Conservation (phyloP, 495 filamentous ascomycete species). For the Ramalina intermedia region DNA sequence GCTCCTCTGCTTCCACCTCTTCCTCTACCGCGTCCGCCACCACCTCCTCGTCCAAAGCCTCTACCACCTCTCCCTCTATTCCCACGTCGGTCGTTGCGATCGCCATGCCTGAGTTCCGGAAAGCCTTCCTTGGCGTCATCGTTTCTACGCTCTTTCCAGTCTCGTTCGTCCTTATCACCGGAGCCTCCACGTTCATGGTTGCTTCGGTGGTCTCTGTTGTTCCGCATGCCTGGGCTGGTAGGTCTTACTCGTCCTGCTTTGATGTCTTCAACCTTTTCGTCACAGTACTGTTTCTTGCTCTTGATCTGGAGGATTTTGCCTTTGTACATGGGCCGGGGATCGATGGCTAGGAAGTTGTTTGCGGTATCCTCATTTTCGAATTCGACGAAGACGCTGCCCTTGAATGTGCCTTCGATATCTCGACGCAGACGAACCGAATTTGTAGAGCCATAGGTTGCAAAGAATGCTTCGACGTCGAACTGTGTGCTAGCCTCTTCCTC, state of each 20-base stretch:
- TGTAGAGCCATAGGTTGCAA: conserved; percentile 62
- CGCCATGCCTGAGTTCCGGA: conserved; percentile 15
- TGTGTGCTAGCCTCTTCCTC: conserved; percentile 64
- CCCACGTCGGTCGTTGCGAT: conserved; percentile 12
- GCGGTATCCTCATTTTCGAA: conserved; percentile 62
- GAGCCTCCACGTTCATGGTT: conserved; percentile 5
- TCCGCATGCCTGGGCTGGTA: conserved; percentile 23
- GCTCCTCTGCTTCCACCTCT: conserved; percentile 12
- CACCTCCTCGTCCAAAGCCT: conserved; percentile 24
- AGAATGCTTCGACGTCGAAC: conserved; percentile 85
- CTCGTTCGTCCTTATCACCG: conserved; percentile 32
- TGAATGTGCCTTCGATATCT: conserved; percentile 53
- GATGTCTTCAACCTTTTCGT: conserved; percentile 64
- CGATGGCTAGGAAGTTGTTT: conserved; percentile 59
- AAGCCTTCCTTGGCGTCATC: conserved; percentile 53
- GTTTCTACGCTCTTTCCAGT: conserved; percentile 55
- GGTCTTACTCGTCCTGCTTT: conserved; percentile 53
- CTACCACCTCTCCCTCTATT: conserved; percentile 19
- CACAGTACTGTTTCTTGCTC: conserved; percentile 76
- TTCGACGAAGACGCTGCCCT: conserved; percentile 90
- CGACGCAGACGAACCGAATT: conserved; percentile 83
- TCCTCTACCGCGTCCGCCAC: conserved; percentile 22
- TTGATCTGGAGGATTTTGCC: conserved; percentile 57
- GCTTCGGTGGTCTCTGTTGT: conserved; percentile 15
- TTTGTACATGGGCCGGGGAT: conserved; percentile 73